Evolutionary conservation across 2,329 filamentous ascomycete genomes (phyloP).

Genomic region (Allantophomopsis cytisporea): DNA sequence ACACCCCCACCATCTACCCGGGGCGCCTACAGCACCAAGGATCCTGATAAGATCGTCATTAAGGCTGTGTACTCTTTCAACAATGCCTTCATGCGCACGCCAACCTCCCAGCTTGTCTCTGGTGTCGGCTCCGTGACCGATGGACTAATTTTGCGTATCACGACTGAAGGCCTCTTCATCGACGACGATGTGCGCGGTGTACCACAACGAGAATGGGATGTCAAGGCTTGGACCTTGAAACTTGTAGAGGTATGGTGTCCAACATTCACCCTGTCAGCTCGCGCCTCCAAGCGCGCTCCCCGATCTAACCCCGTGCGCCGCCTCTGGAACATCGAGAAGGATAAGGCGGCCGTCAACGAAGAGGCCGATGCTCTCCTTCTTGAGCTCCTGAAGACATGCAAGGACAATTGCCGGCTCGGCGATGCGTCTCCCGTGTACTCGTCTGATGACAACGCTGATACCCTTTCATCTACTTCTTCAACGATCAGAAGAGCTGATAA

Average conservation of each 20-base stretch:
- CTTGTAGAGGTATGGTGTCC: conserved; percentile 79
- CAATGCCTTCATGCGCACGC: conserved; percentile 77
- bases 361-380: conserved; percentile 52
- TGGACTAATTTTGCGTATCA: conserved; percentile 81
- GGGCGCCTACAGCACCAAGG: conserved; percentile 71
- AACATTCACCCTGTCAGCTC: conserved; percentile 33
- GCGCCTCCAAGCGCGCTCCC: conserved; percentile 24
- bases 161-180: conserved; percentile 89
- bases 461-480: conserved; percentile 2
- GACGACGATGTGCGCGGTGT: conserved; percentile 89
- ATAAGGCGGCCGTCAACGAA: conserved; percentile 33
- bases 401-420: conserved; percentile 42
- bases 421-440: conserved; percentile 14
- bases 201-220: conserved; percentile 94
- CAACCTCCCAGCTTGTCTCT: conserved; percentile 77
- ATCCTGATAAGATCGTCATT: conserved; percentile 93
- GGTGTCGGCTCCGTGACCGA: conserved; percentile 80
- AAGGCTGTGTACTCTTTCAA: conserved; percentile 88
- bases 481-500: neutral
- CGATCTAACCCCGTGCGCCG: conserved; percentile 16
- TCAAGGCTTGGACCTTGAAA: conserved; percentile 97
- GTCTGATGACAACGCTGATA: conserved; percentile 2
- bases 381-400: conserved; percentile 51
- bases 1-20: conserved; percentile 70
- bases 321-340: conserved; percentile 23